Conservation (phyloP, 2,329 filamentous ascomycete genomes). For the Zymoseptoria ardabiliae region DNA sequence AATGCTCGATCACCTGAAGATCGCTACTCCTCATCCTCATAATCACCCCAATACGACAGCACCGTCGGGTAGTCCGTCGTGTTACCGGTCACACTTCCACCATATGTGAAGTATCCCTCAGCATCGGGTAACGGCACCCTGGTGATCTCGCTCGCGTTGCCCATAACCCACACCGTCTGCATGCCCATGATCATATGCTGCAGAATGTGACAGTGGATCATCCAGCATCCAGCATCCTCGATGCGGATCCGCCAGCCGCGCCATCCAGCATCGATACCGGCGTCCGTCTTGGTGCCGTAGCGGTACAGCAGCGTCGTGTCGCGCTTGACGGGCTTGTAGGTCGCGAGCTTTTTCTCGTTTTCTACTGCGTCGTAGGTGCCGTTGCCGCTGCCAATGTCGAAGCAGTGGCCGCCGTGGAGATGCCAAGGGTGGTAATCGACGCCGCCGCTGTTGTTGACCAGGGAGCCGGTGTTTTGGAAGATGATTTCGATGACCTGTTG, state of each 20-base stretch:
- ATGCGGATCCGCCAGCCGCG: conserved; percentile 54
- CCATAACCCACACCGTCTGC: conserved; percentile 43
- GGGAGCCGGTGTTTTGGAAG: conserved; percentile 30
- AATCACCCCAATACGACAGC: conserved; percentile 16
- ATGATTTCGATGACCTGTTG: conserved; percentile 36
- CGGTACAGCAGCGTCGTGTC: conserved; percentile 51
- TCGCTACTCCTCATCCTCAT: conserved; percentile 1
- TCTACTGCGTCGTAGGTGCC: conserved; percentile 45
- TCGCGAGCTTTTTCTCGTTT: conserved; percentile 40
- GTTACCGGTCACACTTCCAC: conserved; percentile 38
- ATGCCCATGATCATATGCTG: conserved; percentile 54
- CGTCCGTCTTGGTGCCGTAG: conserved; percentile 39
- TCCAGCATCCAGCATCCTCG: conserved; percentile 47
- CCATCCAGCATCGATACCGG: conserved; percentile 47
- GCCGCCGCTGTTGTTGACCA: conserved; percentile 24
- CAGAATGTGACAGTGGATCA: conserved; percentile 55
- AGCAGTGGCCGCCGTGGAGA: conserved; percentile 48
- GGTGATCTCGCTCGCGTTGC: conserved; percentile 35
- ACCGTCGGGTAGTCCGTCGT: conserved; percentile 18
- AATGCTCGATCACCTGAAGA: not conserved
- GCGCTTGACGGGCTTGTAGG: conserved; percentile 35
- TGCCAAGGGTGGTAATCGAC: conserved; percentile 49
- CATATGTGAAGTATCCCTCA: conserved; percentile 39
- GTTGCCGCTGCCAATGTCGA: conserved; percentile 47
- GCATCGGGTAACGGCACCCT: conserved; percentile 29